Evolutionary conservation across 139 green algal species (phyloP).

Genomic region (Chlorella sorokiniana): DNA sequence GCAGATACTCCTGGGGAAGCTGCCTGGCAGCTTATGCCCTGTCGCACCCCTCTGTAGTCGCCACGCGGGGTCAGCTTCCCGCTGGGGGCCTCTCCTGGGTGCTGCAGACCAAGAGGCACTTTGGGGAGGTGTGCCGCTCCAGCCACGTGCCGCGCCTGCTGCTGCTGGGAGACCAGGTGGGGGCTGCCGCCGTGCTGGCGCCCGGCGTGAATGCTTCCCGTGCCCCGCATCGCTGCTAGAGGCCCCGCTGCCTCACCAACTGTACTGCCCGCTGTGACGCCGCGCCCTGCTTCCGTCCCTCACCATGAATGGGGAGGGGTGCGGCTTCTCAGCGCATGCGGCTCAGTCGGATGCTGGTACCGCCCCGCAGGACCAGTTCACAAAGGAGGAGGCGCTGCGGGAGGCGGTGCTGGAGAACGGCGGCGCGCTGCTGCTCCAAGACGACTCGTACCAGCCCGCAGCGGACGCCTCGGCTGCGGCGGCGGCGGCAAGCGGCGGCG

Average conservation of each 20-base stretch:
- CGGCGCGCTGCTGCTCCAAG: constrained; percentile 12
- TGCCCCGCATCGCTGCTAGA: too few relatives aligned
- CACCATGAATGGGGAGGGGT: neutral
- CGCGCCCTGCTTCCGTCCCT: too few relatives aligned
- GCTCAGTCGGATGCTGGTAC: too few relatives aligned
- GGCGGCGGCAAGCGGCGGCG: neutral
- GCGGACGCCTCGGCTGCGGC: neutral
- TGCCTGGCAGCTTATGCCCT: constrained; percentile 42
- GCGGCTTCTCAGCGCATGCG: neutral
- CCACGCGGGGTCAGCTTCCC: constrained; percentile 36
- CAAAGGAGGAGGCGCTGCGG: neutral
- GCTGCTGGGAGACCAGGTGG: constrained; percentile 28
- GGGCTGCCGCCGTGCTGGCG: neutral
- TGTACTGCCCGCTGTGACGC: too few relatives aligned
- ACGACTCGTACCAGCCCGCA: constrained; percentile 20
- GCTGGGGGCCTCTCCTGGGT: constrained; percentile 33
- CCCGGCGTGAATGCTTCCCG: neutral
- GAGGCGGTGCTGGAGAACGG: neutral
- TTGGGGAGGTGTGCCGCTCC: constrained; percentile 12
- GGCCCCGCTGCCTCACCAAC: too few relatives aligned
- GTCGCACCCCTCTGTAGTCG: constrained; percentile 24
- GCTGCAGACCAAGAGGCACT: constrained; percentile 30
- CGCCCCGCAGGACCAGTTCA: constrained; percentile 40
- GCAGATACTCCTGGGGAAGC: constrained; percentile 47
- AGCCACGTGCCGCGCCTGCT: constrained; percentile 35